Evolutionary conservation across 352 stramenopile genomes (phyloP).

Genomic region (Plasmopara muralis): DNA sequence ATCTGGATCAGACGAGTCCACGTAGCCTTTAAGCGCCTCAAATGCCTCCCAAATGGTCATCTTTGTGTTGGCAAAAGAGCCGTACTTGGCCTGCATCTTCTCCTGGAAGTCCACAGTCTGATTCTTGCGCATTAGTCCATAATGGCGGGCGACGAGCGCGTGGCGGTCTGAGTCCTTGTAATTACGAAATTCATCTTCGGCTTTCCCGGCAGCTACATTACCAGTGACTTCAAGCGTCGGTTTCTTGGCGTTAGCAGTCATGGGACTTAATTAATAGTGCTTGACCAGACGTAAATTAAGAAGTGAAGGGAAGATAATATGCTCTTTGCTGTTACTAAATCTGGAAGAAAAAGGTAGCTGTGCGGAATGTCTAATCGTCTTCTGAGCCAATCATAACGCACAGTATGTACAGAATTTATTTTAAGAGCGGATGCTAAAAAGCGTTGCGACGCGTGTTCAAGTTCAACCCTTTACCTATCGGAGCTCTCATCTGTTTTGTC

Average conservation of each 20-base stretch:
- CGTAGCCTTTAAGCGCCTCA: constrained; percentile 82
- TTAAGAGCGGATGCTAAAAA: too few relatives aligned
- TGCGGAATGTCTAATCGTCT: background rate
- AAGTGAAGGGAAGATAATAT: background rate
- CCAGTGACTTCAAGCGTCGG: constrained; percentile 28
- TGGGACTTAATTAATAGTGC: constrained; percentile 10
- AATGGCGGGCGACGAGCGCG: constrained; percentile 64
- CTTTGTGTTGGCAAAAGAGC: constrained; percentile 57
- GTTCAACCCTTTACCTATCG: background rate
- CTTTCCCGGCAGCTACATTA: constrained; percentile 46
- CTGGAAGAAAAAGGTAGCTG: background rate
- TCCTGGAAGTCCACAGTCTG: constrained; percentile 64
- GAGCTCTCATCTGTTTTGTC: too few relatives aligned
- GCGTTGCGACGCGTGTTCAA: background rate
- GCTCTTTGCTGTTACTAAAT: background rate
- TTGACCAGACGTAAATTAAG: background rate
- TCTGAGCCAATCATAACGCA: background rate
- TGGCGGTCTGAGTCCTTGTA: constrained; percentile 69
- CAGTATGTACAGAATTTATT: too few relatives aligned
- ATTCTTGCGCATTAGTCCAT: constrained; percentile 68
- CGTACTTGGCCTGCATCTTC: constrained; percentile 71
- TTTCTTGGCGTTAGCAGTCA: constrained; percentile 1
- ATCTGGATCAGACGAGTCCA: constrained; percentile 92
- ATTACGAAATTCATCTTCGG: constrained; percentile 68
- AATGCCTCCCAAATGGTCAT: constrained; percentile 93